phyloP scores from a whole-genome alignment of 306 rosid species.

The Glycine soja region DNA sequence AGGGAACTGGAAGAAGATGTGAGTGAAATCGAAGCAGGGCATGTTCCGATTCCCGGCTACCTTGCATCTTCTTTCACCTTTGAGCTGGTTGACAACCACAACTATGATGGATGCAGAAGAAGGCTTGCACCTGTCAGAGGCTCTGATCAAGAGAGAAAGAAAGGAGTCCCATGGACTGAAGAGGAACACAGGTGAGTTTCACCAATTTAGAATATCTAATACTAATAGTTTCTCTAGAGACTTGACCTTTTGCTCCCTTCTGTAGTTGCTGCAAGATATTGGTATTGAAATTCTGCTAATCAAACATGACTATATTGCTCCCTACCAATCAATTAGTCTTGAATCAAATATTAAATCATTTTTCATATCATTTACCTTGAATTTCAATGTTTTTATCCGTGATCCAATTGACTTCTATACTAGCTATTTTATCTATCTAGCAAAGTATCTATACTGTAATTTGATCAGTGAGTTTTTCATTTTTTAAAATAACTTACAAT shows the following conservation, averaged over 20 bases:
- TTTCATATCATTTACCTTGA: conserved; percentile 19
- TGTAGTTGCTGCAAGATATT: not conserved
- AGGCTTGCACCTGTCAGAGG: conserved; percentile 54
- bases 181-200: conserved; percentile 84
- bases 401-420: conserved; percentile 12
- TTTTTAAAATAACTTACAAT: not conserved
- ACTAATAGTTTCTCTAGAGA: not conserved
- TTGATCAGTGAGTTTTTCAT: conserved; percentile 34
- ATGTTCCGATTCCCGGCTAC: conserved; percentile 77
- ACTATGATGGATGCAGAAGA: conserved; percentile 64
- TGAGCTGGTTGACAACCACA: conserved; percentile 64
- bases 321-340: conserved; percentile 5
- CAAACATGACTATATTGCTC: conserved; percentile 9
- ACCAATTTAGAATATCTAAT: conserved; percentile 34
- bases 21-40: conserved; percentile 81
- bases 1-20: conserved; percentile 86
- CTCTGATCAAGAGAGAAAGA: conserved; percentile 88
- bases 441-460: not conserved
- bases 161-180: conserved; percentile 74
- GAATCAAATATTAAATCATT: not conserved
- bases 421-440: conserved; percentile 9
- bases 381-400: not conserved
- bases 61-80: conserved; percentile 71
- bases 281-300: conserved; percentile 16
- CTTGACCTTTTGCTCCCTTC: conserved; percentile 25